Evolutionary conservation across 108 stramenopile genomes (phyloP).

Genomic region (Chaetoceros muelleri): DNA sequence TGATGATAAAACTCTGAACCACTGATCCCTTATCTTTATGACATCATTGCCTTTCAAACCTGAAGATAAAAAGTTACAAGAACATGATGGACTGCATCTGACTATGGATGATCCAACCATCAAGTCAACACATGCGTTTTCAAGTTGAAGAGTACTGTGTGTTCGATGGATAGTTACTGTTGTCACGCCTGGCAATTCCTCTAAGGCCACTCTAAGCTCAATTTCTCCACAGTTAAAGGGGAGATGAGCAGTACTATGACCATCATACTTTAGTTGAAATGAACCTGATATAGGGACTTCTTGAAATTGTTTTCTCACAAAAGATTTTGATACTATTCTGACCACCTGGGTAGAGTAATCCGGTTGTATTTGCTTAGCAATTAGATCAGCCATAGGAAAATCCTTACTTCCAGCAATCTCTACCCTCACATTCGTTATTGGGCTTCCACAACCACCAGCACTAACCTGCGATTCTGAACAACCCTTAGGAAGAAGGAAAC

Average conservation of each 20-base stretch:
- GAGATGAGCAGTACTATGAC: conserved; percentile 29
- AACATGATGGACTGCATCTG: conserved; percentile 25
- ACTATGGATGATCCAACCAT: conserved; percentile 18
- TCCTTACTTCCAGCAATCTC: conserved; percentile 16
- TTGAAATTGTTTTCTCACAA: too few relatives aligned
- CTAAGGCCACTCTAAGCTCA: conserved; percentile 41
- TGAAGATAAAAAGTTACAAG: conserved; percentile 35
- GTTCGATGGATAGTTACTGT: conserved; percentile 37
- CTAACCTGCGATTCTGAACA: conserved; percentile 43
- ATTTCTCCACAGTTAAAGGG: conserved; percentile 38
- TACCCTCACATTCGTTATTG: conserved; percentile 17
- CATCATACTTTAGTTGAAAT: conserved; percentile 27
- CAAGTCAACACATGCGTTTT: conserved; percentile 28
- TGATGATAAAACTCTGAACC: conserved; percentile 46
- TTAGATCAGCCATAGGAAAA: conserved; percentile 14
- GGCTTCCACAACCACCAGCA: conserved; percentile 37
- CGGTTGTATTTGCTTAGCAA: too few relatives aligned
- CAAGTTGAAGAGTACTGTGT: conserved; percentile 10
- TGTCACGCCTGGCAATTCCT: conserved; percentile 38
- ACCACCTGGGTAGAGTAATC: conserved; percentile 31
- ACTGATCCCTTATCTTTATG: conserved; percentile 35
- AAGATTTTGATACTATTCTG: too few relatives aligned
- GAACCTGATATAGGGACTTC: conserved; percentile 2
- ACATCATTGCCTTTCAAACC: conserved; percentile 35
- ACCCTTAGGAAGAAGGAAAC: conserved; percentile 37